These are phyloP conservation scores for Baorangia bicolor DNA, from an alignment of 768 basidiomycete genomes.

Conservation along the genomic window DNA sequence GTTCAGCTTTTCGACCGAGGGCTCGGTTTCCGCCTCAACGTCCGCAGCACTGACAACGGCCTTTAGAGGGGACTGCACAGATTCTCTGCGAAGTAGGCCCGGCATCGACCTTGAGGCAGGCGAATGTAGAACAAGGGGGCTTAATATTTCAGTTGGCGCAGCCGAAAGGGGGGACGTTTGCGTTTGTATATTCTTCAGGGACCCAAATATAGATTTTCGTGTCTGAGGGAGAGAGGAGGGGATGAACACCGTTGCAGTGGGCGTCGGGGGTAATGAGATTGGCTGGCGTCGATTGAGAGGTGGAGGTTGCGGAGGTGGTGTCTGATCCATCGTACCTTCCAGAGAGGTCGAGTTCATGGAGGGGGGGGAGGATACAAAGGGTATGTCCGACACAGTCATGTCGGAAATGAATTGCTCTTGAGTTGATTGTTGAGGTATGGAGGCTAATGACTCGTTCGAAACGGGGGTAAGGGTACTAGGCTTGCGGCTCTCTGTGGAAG, in stretches of 20 bases:
- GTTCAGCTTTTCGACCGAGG: slow-evolving; percentile 1
- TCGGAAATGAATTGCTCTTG: slow-evolving; percentile 1
- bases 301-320: slow-evolving; percentile 24
- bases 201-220: slow-evolving; percentile 20
- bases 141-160: slow-evolving; percentile 29
- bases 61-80: slow-evolving; percentile 27
- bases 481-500: neutral
- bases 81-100: slow-evolving; percentile 22
- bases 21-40: slow-evolving; percentile 7
- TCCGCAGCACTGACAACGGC: slow-evolving; percentile 9
- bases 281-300: slow-evolving; percentile 29
- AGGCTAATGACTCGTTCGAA: neutral
- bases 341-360: slow-evolving; percentile 6
- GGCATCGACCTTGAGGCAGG: slow-evolving; percentile 24
- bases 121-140: slow-evolving; percentile 30
- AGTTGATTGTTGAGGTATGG: neutral
- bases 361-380: slow-evolving; percentile 18
- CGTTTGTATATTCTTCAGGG: slow-evolving; percentile 29
- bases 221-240: slow-evolving; percentile 12
- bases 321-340: slow-evolving; percentile 9
- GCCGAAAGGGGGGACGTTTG: slow-evolving; percentile 25
- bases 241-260: slow-evolving; percentile 22
- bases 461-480: neutral
- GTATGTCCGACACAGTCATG: neutral
- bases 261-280: slow-evolving; percentile 36